Evolutionary conservation across 768 basidiomycete genomes (phyloP).

Genomic region (Leccinum aurantiacum): DNA sequence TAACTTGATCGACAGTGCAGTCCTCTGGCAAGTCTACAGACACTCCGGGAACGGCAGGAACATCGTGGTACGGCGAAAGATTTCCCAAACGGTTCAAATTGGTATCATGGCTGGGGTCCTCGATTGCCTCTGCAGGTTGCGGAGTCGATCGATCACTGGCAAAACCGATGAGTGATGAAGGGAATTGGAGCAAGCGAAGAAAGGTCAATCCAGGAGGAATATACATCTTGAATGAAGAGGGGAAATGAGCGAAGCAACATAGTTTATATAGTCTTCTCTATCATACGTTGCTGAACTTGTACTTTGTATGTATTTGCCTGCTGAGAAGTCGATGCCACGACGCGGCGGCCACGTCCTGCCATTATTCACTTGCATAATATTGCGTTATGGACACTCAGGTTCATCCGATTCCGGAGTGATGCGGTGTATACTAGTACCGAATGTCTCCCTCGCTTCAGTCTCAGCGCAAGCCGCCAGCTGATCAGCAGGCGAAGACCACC

Average conservation of each 20-base stretch:
- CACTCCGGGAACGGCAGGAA: constrained; percentile 29
- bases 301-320: background rate
- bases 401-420: too few species aligned
- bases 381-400: too few species aligned
- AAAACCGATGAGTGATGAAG: constrained; percentile 1
- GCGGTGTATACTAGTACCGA: too few species aligned
- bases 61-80: constrained; percentile 39
- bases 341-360: background rate
- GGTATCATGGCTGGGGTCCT: background rate
- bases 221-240: constrained; percentile 14
- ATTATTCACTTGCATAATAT: too few species aligned
- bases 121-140: background rate
- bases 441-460: too few species aligned
- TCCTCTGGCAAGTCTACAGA: constrained; percentile 35
- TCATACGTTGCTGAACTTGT: too few species aligned
- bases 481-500: too few species aligned
- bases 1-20: constrained; percentile 41
- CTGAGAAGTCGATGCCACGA: too few species aligned
- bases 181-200: constrained; percentile 16
- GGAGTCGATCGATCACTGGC: background rate
- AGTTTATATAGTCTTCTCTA: background rate
- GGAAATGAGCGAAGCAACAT: background rate
- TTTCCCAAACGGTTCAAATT: constrained; percentile 31
- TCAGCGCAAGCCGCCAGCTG: too few species aligned
- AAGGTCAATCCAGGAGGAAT: constrained; percentile 12